These are phyloP conservation scores for Calonectria ilicicola DNA, from an alignment of 2,329 filamentous ascomycete species.

Conservation along the genomic window DNA sequence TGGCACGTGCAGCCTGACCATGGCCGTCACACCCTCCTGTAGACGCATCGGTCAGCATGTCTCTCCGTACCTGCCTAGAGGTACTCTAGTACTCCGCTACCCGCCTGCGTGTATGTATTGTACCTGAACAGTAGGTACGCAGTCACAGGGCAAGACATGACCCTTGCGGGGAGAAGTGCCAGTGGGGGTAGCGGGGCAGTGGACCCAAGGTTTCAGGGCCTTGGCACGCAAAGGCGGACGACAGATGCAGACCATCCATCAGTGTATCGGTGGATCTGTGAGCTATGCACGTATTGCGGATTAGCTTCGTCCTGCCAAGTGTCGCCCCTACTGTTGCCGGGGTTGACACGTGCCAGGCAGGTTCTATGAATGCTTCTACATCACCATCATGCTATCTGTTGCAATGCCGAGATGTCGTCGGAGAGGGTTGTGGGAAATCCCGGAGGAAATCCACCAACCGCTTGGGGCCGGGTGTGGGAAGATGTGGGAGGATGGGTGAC, in stretches of 20 bases:
- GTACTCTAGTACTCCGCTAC: background rate
- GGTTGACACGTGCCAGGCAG: no score
- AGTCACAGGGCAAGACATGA: background rate
- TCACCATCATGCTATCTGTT: background rate
- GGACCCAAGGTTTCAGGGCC: conserved; percentile 14
- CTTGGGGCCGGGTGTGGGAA: background rate
- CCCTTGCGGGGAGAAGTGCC: background rate
- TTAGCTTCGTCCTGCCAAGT: conserved; percentile 2
- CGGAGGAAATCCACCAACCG: background rate
- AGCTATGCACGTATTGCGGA: background rate
- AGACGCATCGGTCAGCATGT: conserved; percentile 9
- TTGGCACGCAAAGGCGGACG: background rate
- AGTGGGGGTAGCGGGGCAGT: background rate
- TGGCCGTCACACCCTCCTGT: conserved; percentile 13
- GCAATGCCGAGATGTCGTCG: background rate
- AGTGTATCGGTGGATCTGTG: conserved; percentile 2
- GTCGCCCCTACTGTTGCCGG: background rate
- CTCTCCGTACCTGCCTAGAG: background rate
- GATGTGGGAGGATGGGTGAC: background rate
- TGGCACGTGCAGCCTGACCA: conserved; percentile 20
- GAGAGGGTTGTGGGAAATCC: background rate
- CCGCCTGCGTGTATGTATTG: background rate
- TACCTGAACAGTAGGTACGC: background rate
- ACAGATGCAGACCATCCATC: background rate
- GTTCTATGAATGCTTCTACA: background rate